phyloP scores from a whole-genome alignment of 2,329 filamentous ascomycete species.

The Trichoderma atrobrunneum region DNA sequence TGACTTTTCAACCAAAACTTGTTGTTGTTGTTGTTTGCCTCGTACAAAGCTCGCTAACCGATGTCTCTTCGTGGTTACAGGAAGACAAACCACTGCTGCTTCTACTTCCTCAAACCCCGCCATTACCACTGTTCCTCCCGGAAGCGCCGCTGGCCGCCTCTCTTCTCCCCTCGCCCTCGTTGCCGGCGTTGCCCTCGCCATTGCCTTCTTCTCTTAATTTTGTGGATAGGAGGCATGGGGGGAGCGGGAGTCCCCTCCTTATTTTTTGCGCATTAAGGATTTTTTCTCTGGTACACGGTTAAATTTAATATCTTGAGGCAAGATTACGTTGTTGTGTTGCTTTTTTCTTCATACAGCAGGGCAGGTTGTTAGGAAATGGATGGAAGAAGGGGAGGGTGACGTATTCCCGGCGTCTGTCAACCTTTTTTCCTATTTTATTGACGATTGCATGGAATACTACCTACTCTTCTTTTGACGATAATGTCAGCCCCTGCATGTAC shows the following conservation, averaged over 20 bases:
- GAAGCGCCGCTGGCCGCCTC: slow-evolving; percentile 31
- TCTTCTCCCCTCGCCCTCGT: slow-evolving; percentile 34
- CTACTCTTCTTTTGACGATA: slow-evolving; percentile 14
- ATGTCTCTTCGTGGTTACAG: not conserved
- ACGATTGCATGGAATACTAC: slow-evolving; percentile 15
- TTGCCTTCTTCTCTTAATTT: slow-evolving; percentile 34
- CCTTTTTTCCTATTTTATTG: slow-evolving; percentile 7
- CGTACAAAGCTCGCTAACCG: slow-evolving; percentile 3
- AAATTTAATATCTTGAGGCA: slow-evolving; percentile 17
- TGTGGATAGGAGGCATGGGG: not conserved
- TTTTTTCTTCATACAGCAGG: slow-evolving; percentile 13
- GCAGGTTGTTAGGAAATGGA: slow-evolving; percentile 7
- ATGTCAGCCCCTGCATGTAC: slow-evolving; percentile 17
- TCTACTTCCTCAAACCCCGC: slow-evolving; percentile 23
- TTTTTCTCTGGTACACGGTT: slow-evolving; percentile 10
- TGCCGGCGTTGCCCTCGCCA: slow-evolving; percentile 34
- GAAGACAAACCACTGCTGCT: slow-evolving; percentile 9
- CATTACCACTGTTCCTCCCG: slow-evolving; percentile 28
- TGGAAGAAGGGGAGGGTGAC: not conserved
- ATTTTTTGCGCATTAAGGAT: not conserved
- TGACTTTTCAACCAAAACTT: not conserved
- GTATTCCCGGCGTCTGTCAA: not conserved
- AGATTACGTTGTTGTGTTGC: not conserved
- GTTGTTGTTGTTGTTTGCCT: not conserved
- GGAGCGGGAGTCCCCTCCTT: not conserved